Evolutionary conservation across 1,139 yeast genomes (phyloP), one percentile per base, ranked within the genome.

Genomic region (Scheffersomyces quercinus): DNA sequence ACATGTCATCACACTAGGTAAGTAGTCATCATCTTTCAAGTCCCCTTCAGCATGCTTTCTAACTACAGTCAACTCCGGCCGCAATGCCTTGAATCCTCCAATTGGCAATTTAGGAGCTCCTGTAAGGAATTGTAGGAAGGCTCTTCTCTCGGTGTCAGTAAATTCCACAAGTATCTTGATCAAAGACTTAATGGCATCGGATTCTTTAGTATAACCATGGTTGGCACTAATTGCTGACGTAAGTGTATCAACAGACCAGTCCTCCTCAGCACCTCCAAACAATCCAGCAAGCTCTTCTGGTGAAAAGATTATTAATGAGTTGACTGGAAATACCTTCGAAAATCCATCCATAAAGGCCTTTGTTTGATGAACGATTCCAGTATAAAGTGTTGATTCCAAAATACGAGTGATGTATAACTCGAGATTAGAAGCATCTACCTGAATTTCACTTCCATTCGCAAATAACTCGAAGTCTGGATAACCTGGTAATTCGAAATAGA

Each of bases 1-100:
- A 70, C 99, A 93, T 0, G 99, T 93, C 99, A 93, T 93, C 3
- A 93, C 99, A 67, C 97, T 89, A 2, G 99, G 99, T 46, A 93
- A 71, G 56, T 86, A 90, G 50, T 85, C 91, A 62, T 93, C 96
- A n/a, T 89, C 80, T 14, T 70, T 65, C 39, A 79, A 60, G 1
- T 80, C 82, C 44, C 75, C 82, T 47, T 91, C 97, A 8, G 86
- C 79, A 43, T 78, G 83, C 56, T 89, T 89, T 51, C 90, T 70
- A 2, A 93, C 99, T 36, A 93, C 93, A 0, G 98, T 93, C 43
- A 93, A 77, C 42, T 81, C 85, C 0, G 99, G 99, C 39, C 79
- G 75, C 45, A 93, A 70, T 1, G 88, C 79, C 55, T 85, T 86
- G 70, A 93, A 93, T 0, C 99, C 99, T 0, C 98, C 99, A 55